Percentiles rank a stretch among this genome's conserved stretches.
phyloP scores from a whole-genome alignment of 169 alveolate species.

The Amoebophrya sp. region DNA sequence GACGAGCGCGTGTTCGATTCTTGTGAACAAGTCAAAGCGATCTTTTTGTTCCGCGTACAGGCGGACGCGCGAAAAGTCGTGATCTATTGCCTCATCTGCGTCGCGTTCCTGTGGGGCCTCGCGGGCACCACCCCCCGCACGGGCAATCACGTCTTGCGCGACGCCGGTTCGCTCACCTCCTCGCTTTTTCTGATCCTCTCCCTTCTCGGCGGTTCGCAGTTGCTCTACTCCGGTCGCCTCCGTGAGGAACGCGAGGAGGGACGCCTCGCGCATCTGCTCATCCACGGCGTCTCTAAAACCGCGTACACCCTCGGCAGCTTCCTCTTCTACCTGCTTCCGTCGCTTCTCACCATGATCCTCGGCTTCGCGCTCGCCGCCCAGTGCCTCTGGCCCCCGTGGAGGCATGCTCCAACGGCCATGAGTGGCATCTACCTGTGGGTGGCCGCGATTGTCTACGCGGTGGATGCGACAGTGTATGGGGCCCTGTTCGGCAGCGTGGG shows the following conservation, averaged over 20 bases:
- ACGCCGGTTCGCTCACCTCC: background rate
- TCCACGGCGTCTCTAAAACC: background rate
- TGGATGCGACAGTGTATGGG: background rate
- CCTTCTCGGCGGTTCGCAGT: background rate
- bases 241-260: background rate
- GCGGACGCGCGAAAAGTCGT: background rate
- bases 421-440: background rate
- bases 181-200: background rate
- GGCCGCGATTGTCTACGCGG: background rate
- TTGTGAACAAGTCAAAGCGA: background rate
- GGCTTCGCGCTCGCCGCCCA: background rate
- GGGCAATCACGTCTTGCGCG: background rate
- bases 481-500: background rate
- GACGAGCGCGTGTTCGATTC: background rate
- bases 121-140: background rate
- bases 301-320: background rate
- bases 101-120: background rate
- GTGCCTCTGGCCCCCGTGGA: background rate
- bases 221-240: background rate
- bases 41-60: background rate
- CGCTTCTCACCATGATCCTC: background rate
- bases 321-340: background rate
- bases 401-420: background rate
- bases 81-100: background rate
- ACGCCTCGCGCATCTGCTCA: background rate